Percentiles rank a stretch among this genome's conserved stretches.
These are phyloP conservation scores for Kwoniella shivajii DNA, from an alignment of 1,284 basidiomycete genomes.

Conservation along the genomic window DNA sequence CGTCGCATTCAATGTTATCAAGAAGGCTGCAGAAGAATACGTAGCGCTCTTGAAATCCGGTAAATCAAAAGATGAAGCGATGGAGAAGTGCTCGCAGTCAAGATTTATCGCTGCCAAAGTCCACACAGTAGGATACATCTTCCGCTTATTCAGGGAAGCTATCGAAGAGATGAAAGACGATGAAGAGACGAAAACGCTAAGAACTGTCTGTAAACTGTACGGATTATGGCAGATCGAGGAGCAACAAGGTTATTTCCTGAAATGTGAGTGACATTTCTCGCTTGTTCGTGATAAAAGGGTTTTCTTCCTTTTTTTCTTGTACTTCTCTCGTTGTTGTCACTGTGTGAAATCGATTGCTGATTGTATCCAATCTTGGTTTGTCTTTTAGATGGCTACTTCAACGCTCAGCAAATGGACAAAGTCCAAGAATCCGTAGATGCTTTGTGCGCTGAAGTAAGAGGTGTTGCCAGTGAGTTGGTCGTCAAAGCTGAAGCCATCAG, in stretches of 20 bases:
- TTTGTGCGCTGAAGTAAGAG: slow-evolving; percentile 57
- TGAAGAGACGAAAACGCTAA: slow-evolving; percentile 48
- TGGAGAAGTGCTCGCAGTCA: slow-evolving; percentile 60
- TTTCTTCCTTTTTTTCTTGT: neutral
- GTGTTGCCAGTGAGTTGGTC: slow-evolving; percentile 51
- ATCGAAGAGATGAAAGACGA: slow-evolving; percentile 47
- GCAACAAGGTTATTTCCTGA: slow-evolving; percentile 61
- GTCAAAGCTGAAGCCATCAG: slow-evolving; percentile 3
- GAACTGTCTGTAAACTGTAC: slow-evolving; percentile 53
- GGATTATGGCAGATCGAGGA: slow-evolving; percentile 63
- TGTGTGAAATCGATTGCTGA: neutral
- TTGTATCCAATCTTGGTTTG: too few relatives aligned
- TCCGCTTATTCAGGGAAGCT: slow-evolving; percentile 53
- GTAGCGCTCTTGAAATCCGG: slow-evolving; percentile 54
- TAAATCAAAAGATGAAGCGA: slow-evolving; percentile 58
- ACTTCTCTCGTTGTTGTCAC: neutral
- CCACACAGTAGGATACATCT: slow-evolving; percentile 52
- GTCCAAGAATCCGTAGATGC: slow-evolving; percentile 56
- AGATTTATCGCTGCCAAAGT: slow-evolving; percentile 61
- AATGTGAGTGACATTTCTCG: slow-evolving; percentile 44
- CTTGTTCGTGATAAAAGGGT: neutral
- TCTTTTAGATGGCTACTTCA: slow-evolving; percentile 57
- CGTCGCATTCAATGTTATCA: slow-evolving; percentile 60
- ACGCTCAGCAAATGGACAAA: slow-evolving; percentile 55
- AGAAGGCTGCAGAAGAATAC: slow-evolving; percentile 60